Base-by-base conservation (phyloP, 257 asterid genomes). In the Voacanga thouarsii region DNA sequence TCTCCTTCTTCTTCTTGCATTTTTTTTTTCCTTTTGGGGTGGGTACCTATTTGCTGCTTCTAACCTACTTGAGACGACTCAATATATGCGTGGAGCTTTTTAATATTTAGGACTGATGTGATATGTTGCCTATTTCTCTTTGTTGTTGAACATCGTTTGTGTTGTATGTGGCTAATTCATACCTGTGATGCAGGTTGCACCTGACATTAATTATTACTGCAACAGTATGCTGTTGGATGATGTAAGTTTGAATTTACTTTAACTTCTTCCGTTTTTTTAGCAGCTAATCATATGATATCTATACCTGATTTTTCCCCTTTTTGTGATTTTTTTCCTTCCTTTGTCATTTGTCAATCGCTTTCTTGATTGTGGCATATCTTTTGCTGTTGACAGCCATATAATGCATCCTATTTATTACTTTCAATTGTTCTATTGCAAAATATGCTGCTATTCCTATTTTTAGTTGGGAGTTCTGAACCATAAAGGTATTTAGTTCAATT, bases 191-290 rank as follows among this genome's bases (percentile, higher is more conserved):
- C 91, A 95, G 98, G 94, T 84, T 95, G 85, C 97, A 90, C 87
- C 88, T 93, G 80, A 95, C 99, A 7, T 81, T 95, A 97, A 82
- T 95, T 76, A 89, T 93, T 78, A 95, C 99, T 23, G 98, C 98
- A 10, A 93, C 98, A 8, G 95, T 95, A 57, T 95, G 99, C 89
- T 93, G 99, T 83, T 95, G 99, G 99, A 86, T 95, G 97, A 95
- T 95, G 99, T 95, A 89, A 95, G 99, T 88, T 43, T 74, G 60
- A 12, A 56, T 67, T 39, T 44, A 79, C 19, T 73, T 71, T 37
- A 57, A 41, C 28, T 7, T 75, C 78, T 80, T 74, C 66, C 70
- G 78, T 72, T 72, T 70, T 70, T 77, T 83, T 33, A 74, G 59
- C 61, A 49, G 49, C 21, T 19, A 73, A 21, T 26, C 11, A 44